phyloP scores from a whole-genome alignment of 352 stramenopile species.

The Nannochloropsis limnetica region DNA sequence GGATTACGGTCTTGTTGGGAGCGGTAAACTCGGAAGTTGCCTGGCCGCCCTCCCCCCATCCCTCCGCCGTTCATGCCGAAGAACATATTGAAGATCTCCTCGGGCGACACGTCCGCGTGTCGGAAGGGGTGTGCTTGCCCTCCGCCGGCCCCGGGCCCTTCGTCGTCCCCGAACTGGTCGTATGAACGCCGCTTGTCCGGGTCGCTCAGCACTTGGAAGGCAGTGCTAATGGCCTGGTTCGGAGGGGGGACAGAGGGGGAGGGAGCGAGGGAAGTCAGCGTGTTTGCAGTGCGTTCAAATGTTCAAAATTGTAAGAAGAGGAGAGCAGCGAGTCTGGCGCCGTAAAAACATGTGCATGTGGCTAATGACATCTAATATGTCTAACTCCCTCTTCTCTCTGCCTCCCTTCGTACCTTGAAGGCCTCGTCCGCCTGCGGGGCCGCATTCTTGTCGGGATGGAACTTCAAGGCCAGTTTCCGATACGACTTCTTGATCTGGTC shows the following conservation, averaged over 20 bases:
- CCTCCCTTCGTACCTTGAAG: conserved; percentile 81
- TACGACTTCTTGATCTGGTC: conserved; percentile 75
- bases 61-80: conserved; percentile 41
- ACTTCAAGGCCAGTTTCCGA: conserved; percentile 68
- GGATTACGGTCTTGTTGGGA: conserved; percentile 26
- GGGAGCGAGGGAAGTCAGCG: not conserved
- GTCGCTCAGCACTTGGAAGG: conserved; percentile 50
- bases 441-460: conserved; percentile 87
- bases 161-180: conserved; percentile 50
- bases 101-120: conserved; percentile 43
- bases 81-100: conserved; percentile 54
- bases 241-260: conserved; percentile 57
- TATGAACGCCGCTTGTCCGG: conserved; percentile 48
- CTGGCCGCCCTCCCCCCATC: conserved; percentile 18
- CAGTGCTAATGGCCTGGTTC: conserved; percentile 64
- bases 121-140: conserved; percentile 10
- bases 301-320: not conserved
- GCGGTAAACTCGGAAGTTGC: conserved; percentile 41
- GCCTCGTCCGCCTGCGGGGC: conserved; percentile 87
- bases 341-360: not conserved
- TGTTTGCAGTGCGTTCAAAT: not conserved
- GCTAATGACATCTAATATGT: conserved; percentile 30
- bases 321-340: not conserved
- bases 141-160: conserved; percentile 35
- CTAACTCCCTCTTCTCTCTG: not conserved